Base-by-base conservation (phyloP, 2,329 filamentous ascomycete genomes). In the Paramyrothecium roridum region DNA sequence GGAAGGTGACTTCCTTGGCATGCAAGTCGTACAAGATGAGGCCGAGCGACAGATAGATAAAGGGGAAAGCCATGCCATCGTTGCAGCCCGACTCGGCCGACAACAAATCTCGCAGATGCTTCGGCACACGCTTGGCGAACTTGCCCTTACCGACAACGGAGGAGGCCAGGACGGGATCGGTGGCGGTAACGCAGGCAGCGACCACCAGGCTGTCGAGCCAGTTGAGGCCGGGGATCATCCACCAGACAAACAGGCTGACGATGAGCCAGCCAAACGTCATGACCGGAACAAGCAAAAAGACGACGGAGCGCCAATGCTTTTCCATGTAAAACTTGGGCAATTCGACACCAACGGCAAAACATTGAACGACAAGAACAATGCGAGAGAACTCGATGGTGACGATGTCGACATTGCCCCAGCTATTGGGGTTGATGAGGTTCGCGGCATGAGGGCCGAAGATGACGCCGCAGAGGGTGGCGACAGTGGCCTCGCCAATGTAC, bases 141-240 rank as follows among this genome's bases (percentile, higher is more conserved):
- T 99, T 99, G 66, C 95, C 95, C 77, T 98, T 99, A 70, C 95
- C 95, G 52, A 99, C 95, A 54, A 99, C 95, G 17, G 95, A 99
- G 16, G 95, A 98, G 26, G 95, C 95, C 67, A 99, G 78, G 62
- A 99, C 95, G 54, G 95, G 95, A 75, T 99, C 95, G 4, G 95
- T 99, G 49, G 95, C 95, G 3, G 95, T 99, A 54, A 99, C 92
- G 70, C 95, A 99, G 56, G 95, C 95, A 19, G 95, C 89, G 60
- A 92, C 82, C 34, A 89, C 87, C 54, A 99, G 82, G 69, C 90
- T 90, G 70, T 98, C 91, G 46, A 99, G 84, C 92, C 93, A 99
- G 68, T 83, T 86, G 64, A 98, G 79, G 2, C 86, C 78, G 8
- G 84, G 81, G 6, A 91, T 80, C 81, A 99, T 83, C 85, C 90